Base-by-base conservation (phyloP, 2,329 filamentous ascomycete genomes). In the Hymenoscyphus fraxineus region DNA sequence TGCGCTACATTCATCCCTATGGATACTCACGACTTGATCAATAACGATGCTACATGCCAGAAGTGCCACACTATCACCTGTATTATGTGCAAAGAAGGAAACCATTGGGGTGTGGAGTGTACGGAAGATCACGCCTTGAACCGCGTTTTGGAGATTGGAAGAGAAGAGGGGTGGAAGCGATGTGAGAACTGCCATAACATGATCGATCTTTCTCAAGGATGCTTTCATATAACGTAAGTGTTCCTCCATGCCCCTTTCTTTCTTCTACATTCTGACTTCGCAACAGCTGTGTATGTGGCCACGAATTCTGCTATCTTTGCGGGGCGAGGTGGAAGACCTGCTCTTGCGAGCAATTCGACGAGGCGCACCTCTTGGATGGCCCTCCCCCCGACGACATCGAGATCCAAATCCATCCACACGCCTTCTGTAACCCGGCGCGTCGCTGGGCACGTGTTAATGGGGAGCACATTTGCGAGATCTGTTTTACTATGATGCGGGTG, bases 181-280 rank as follows among this genome's bases (percentile, higher is more conserved):
- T 88, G 85, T 64, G 72, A 70, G 3, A 63, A 66, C 0, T 88
- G 85, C 67, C 68, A 66, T 1, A 65, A 75, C 0, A 40, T 87
- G 13, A 77, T 88, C 0, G 83, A 86, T 72, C 73, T 85, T 0
- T 38, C 70, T 0, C n/a, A 41, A 0, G 85, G 85, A 1, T 87
- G 85, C 65, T 77, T 82, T 60, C 85, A 87, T 60, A 87, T 87
- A 3, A 83, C 66, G 84, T 87, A 68, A 71, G 81, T 80, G 19
- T n/a, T 47, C 4, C 4, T 35, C 1, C 35, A 9, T 47, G 16
- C 44, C 2, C 13, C 12, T 6, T 31, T 57, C n/a, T 3, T 31
- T 1, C 12, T 58, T 12, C 44, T 7, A 47, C 13, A 35, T 47
- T 60, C 38, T 58, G 31, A 22, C 10, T 10, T 39, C 32, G 35